A percentile compares a stretch with the other conserved stretches of the same genome.
These are phyloP conservation scores for Trapa bicornis DNA, from an alignment of 345 rosid species.

Conservation along the genomic window DNA sequence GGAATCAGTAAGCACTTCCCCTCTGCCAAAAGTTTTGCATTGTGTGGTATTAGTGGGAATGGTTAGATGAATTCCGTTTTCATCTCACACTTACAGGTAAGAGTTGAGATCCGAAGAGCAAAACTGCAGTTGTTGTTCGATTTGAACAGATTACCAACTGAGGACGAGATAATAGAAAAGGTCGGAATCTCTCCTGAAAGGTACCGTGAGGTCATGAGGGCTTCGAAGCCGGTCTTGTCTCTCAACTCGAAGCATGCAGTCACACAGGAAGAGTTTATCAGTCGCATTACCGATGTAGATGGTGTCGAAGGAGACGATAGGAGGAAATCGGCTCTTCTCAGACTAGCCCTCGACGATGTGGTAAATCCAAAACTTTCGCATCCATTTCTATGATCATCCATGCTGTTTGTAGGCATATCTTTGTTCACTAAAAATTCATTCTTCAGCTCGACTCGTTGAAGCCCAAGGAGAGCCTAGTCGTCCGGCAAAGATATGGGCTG, in stretches of 20 bases:
- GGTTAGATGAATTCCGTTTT: not conserved
- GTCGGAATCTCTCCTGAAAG: slow-evolving; percentile 72
- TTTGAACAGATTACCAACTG: slow-evolving; percentile 58
- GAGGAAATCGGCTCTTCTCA: slow-evolving; percentile 71
- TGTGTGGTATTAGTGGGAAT: not conserved
- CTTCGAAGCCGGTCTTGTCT: slow-evolving; percentile 57
- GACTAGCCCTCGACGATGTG: slow-evolving; percentile 98
- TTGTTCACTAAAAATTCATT: not conserved
- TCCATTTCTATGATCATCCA: too few relatives aligned
- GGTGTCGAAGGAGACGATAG: slow-evolving; percentile 54
- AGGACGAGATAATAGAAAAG: slow-evolving; percentile 46
- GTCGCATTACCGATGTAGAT: slow-evolving; percentile 54
- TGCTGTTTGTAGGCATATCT: not conserved
- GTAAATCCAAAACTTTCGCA: slow-evolving; percentile 19
- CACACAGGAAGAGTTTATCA: slow-evolving; percentile 84
- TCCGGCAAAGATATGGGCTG: slow-evolving; percentile 83
- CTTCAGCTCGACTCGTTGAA: slow-evolving; percentile 16
- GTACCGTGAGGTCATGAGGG: slow-evolving; percentile 69
- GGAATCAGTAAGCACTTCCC: slow-evolving; percentile 51
- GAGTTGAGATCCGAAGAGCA: slow-evolving; percentile 59
- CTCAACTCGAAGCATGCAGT: slow-evolving; percentile 57
- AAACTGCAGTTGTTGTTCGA: slow-evolving; percentile 55
- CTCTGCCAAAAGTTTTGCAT: not conserved
- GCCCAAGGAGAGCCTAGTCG: slow-evolving; percentile 77
- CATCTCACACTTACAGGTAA: slow-evolving; percentile 34